Base-by-base conservation (phyloP, 2,329 filamentous ascomycete genomes). In the Monilinia polystroma region DNA sequence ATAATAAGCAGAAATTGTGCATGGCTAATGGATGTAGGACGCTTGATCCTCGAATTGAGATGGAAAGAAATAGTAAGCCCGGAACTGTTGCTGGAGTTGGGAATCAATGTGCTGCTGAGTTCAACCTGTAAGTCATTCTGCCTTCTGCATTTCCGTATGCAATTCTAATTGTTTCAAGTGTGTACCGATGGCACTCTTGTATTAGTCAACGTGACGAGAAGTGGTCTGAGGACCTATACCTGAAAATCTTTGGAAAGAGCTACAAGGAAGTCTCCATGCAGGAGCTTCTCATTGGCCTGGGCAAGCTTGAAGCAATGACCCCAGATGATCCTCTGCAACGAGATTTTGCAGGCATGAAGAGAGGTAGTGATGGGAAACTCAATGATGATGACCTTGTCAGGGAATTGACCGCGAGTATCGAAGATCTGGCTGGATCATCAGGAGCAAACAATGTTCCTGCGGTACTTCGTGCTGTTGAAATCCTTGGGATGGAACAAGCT, bases 101-200 rank as follows among this genome's bases (percentile, higher is more conserved):
- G 56, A 96, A 94, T 73, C 87, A 90, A 71, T 90, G 93, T 11
- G 93, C 90, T 0, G 90, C 89, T 11, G 92, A 96, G 79, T 96
- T 96, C 81, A 95, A 95, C 75, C 83, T 96, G 49, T 54, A 41
- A 57, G 60, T 41, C 5, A 12, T 49, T 14, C 29, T 12, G n/a
- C 11, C 10, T 16, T n/a, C 32, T 32, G 2, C 12, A 16, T 35
- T 38, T 14, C 16, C 18, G 10, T 1, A 35, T 20, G 5, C 18
- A 12, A 54, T 23, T 11, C 54, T 64, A 20, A 64, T 11, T 20
- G 0, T 47, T 26, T 29, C 16, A 38, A 67, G 66, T 8, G 89
- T 90, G 70, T 96, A 96, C 76, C 84, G 92, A 68, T 95, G 91
- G 91, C 92, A 95, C 79, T 91, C 90, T 5, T 87, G 88, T 72